Evolutionary conservation across 805 yeast species (phyloP).

Genomic region (Debaryomyces hansenii): DNA sequence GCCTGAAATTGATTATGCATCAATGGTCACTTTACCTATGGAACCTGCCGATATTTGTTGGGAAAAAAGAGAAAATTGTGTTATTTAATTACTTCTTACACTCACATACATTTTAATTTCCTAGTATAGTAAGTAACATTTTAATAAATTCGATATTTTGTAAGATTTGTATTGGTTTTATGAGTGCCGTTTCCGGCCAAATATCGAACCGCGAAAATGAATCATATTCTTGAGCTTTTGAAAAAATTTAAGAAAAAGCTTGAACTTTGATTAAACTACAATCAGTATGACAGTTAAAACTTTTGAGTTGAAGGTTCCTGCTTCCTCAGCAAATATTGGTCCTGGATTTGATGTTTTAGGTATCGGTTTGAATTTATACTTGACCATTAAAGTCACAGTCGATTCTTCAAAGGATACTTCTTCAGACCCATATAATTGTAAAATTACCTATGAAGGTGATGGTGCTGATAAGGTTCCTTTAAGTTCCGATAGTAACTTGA

Average conservation of each 20-base stretch:
- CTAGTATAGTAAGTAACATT: neutral
- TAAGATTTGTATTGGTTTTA: neutral
- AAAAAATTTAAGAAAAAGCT: neutral
- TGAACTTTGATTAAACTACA: neutral
- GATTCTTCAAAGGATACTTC: constrained; percentile 52
- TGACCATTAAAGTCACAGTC: constrained; percentile 67
- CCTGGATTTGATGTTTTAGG: constrained; percentile 98
- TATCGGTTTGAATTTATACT: constrained; percentile 74
- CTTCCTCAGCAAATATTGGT: constrained; percentile 96
- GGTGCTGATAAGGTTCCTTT: constrained; percentile 83
- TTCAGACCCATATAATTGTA: constrained; percentile 66
- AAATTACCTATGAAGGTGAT: constrained; percentile 70
- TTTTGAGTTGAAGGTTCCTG: constrained; percentile 78
- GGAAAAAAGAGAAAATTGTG: constrained; percentile 60
- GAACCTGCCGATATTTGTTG: constrained; percentile 72
- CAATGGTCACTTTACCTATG: constrained; percentile 91
- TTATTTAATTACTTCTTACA: constrained; percentile 13
- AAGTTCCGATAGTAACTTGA: constrained; percentile 73
- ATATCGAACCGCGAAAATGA: neutral
- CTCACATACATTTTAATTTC: neutral
- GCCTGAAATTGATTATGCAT: constrained; percentile 75
- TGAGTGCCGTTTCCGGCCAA: neutral
- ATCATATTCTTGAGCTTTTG: neutral
- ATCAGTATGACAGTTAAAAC: constrained; percentile 27
- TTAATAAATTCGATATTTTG: neutral